Evolutionary conservation across 495 filamentous ascomycete species (phyloP), one percentile per base, ranked within the genome.

Genomic region (Platismatia glauca): DNA sequence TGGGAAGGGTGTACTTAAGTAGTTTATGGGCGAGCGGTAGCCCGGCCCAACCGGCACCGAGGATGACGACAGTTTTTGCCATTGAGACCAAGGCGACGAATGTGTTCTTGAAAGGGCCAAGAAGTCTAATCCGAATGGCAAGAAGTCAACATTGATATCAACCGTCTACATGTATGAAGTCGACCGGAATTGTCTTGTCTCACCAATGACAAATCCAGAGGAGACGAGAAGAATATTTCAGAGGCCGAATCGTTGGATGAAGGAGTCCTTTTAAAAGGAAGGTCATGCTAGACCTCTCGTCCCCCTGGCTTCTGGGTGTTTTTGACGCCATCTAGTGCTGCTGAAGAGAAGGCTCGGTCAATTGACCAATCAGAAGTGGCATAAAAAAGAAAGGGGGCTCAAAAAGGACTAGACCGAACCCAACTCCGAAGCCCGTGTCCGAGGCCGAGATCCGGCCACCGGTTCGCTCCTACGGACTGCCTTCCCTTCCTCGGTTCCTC

Each of bases 21-120:
- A 86, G 71, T 60, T 82, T 78, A 71, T 89, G 84, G 6, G 85
- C 81, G 46, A 84, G 70, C 22, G 72, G 69, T 1, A 88, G 62
- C 57, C 86, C 86, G n/a, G 80, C 79, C 68, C 71, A 77, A 59
- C 80, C 82, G 61, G 78, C 87, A 43, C 88, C 88, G 15, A 89
- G 77, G 48, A 91, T 75, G n/a, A 89, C 74, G 57, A 90, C 68
- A 34, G 75, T 79, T 62, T 72, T 75, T 22, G 56, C 48, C 64
- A 68, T 68, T 27, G 15, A 62, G 55, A 33, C 13, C 59, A 15
- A 3, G n/a, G 31, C 22, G 33, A 43, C 24, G 55, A 34, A 9
- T 41, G 7, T 9, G 11, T 39, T 20, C 11, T n/a, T 58, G n/a
- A n/a, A n/a, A n/a, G n/a, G n/a, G n/a, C n/a, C n/a, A 16, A 18